Evolutionary conservation across 2,329 filamentous ascomycete genomes (phyloP).

Genomic region (Claviceps spartinae): DNA sequence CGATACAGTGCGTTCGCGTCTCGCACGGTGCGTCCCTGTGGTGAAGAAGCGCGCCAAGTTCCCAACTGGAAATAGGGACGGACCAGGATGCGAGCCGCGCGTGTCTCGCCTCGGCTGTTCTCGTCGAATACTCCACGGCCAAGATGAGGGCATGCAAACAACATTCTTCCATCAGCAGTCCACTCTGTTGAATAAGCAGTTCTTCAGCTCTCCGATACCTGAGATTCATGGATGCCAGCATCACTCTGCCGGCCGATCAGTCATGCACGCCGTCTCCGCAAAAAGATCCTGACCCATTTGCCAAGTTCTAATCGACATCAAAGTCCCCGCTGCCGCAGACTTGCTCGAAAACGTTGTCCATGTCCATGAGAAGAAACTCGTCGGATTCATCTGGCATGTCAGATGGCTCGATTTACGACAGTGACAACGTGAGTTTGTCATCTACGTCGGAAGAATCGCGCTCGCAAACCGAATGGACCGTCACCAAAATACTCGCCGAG

Average conservation of each 20-base stretch:
- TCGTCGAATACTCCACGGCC: background rate
- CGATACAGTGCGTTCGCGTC: background rate
- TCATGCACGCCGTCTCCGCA: background rate
- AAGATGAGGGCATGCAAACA: background rate
- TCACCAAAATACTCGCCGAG: constrained; percentile 39
- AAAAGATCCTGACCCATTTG: background rate
- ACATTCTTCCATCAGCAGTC: background rate
- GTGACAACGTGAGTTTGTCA: constrained; percentile 18
- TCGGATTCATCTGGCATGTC: background rate
- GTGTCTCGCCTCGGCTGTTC: background rate
- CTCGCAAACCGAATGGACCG: constrained; percentile 31
- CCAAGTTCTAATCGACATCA: background rate
- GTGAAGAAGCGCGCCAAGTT: background rate
- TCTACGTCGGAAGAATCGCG: constrained; percentile 19
- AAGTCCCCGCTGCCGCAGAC: background rate
- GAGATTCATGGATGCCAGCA: background rate
- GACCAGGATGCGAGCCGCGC: no score
- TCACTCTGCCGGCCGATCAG: background rate
- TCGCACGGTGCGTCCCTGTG: background rate
- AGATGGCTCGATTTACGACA: constrained; percentile 1
- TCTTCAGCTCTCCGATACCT: background rate
- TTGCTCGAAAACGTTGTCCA: background rate
- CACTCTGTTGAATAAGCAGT: background rate
- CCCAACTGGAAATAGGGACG: background rate
- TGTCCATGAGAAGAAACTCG: background rate